A percentile compares a stretch with the other conserved stretches of the same genome.
Conservation (phyloP, 1,139 yeast species). For the Pichia sp. region DNA sequence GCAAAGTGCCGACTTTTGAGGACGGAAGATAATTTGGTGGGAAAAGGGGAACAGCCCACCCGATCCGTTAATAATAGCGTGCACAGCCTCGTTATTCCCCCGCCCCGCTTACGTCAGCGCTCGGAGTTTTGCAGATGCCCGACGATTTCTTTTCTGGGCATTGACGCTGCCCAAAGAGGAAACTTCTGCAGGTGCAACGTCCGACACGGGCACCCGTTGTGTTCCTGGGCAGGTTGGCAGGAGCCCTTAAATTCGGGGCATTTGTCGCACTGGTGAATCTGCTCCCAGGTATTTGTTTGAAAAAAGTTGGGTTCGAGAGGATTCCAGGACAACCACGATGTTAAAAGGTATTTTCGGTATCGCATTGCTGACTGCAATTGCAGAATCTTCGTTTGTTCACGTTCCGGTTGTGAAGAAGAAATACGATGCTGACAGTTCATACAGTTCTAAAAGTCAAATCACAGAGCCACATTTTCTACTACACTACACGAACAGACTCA, state of each 20-base stretch:
- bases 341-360: background rate
- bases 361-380: background rate
- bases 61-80: no score
- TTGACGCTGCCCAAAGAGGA: slow-evolving; percentile 1
- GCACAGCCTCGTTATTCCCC: background rate
- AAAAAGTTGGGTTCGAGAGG: no score
- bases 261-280: no score
- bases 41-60: background rate
- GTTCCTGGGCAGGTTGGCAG: no score
- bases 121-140: background rate
- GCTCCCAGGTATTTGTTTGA: no score
- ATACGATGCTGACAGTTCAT: background rate
- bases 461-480: slow-evolving; percentile 5
- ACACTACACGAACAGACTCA: slow-evolving; percentile 1
- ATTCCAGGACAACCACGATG: background rate
- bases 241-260: no score
- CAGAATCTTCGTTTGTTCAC: background rate
- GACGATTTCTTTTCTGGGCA: background rate
- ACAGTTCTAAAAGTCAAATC: background rate
- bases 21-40: no score
- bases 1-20: no score
- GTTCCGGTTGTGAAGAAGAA: slow-evolving; percentile 6
- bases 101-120: background rate
- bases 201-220: no score
- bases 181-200: background rate